These are phyloP conservation scores for Penicillium alfredii DNA, from an alignment of 495 filamentous ascomycete species.

Conservation along the genomic window DNA sequence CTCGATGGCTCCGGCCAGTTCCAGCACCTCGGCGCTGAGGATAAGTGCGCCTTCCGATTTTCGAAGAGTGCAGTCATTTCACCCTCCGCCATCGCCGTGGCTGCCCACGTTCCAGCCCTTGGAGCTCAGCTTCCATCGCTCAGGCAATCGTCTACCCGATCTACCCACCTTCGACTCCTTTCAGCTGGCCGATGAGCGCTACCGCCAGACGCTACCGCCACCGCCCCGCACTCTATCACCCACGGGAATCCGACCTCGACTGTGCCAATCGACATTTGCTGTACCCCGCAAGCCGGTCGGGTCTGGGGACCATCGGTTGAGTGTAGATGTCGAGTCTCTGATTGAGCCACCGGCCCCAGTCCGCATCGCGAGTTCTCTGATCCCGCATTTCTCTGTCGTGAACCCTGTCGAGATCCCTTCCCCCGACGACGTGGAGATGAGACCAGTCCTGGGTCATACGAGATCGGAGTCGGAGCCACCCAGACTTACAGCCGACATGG, in stretches of 20 bases:
- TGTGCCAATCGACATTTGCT: slow-evolving; percentile 25
- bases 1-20: slow-evolving; percentile 28
- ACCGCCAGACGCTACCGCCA: slow-evolving; percentile 16
- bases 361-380: slow-evolving; percentile 22
- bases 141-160: slow-evolving; percentile 59
- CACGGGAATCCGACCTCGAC: slow-evolving; percentile 16
- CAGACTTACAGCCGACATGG: slow-evolving; percentile 3
- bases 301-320: slow-evolving; percentile 30
- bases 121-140: slow-evolving; percentile 67
- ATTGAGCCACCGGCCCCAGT: slow-evolving; percentile 18
- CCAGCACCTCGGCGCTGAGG: slow-evolving; percentile 22
- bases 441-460: slow-evolving; percentile 7
- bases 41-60: slow-evolving; percentile 53
- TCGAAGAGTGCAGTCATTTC: slow-evolving; percentile 38
- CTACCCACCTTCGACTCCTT: slow-evolving; percentile 43
- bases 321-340: slow-evolving; percentile 22
- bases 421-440: slow-evolving; percentile 5
- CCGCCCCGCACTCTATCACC: slow-evolving; percentile 27
- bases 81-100: slow-evolving; percentile 22
- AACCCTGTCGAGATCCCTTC: slow-evolving; percentile 11
- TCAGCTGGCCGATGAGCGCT: slow-evolving; percentile 15
- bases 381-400: slow-evolving; percentile 40
- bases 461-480: slow-evolving; percentile 14
- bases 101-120: slow-evolving; percentile 54
- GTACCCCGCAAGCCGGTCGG: slow-evolving; percentile 40